Base-by-base conservation (phyloP, 2,329 filamentous ascomycete species). In the Incumbomyces lentus region DNA sequence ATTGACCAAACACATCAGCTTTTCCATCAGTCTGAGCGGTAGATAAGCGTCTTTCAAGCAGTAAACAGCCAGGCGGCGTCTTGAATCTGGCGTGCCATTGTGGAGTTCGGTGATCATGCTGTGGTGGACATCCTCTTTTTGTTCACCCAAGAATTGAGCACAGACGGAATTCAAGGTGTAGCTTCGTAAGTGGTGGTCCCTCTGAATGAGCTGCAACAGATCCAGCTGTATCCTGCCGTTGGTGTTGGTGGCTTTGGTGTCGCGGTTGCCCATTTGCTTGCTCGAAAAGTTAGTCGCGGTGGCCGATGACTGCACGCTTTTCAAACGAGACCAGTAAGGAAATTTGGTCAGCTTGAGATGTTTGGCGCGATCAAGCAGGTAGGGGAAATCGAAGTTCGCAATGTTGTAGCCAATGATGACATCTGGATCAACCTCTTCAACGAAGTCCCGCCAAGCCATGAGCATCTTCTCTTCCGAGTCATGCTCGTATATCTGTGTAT, bases 371-470 rank as follows among this genome's bases (percentile, higher is more conserved):
- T 95, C 86, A 10, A 98, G 74, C 0, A 98, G 76, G 61, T 98
- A 98, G 0, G 90, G 90, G 54, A 98, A 96, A 70, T 98, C 92
- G 66, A 98, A 98, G 68, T 98, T 98, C 61, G 86, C 73, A 68
- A 94, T 98, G 65, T 98, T 98, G 80, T 98, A 98, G 38, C 92
- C 92, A 46, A 93, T 98, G 59, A 98, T 95, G 54, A 98, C 85
- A 67, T 98, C 92, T 0, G 92, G 90, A 55, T 98, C 92, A 1
- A 92, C 86, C 58, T 86, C 80, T 56, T 93, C 75, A 13, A 98
- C 66, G 54, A 98, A 98, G 49, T 93, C 76, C 59, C 85, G 82
- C 92, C 92, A 98, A 35, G 81, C 79, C 66, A 82, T 80, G n/a
- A 98, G 73, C 89, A 98, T 92, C 51, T 88, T 80, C 46, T 84